These are phyloP conservation scores for Pythium brachiatum DNA, from an alignment of 352 stramenopile genomes.

Conservation along the genomic window DNA sequence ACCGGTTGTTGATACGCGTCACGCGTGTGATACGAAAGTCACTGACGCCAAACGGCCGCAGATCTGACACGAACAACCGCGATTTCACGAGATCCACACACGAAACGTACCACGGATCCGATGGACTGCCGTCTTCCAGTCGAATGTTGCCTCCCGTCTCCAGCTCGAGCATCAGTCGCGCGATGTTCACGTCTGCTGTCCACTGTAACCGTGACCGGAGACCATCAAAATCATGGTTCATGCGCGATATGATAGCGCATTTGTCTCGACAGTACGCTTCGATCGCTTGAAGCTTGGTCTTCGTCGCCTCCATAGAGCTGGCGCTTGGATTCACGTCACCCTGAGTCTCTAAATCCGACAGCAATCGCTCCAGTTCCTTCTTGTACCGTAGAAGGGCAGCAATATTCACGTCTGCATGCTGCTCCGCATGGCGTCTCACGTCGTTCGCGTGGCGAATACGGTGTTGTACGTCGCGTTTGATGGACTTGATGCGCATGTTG, in stretches of 20 bases:
- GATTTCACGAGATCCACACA: constrained; percentile 84
- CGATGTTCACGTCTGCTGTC: constrained; percentile 72
- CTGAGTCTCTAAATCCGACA: constrained; percentile 14
- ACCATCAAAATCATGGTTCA: constrained; percentile 64
- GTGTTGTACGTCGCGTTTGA: constrained; percentile 78
- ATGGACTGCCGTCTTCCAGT: constrained; percentile 80
- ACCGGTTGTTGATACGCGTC: constrained; percentile 88
- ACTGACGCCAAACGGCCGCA: constrained; percentile 50
- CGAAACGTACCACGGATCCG: constrained; percentile 82
- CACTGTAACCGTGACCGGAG: constrained; percentile 43
- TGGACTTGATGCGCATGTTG: constrained; percentile 92
- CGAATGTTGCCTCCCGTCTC: constrained; percentile 91
- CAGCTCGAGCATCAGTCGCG: constrained; percentile 83
- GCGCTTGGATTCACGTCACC: neutral
- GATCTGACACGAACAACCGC: constrained; percentile 53
- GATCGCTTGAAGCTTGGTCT: constrained; percentile 39
- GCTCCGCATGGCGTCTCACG: constrained; percentile 42
- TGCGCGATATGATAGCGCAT: constrained; percentile 38
- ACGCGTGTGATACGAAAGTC: constrained; percentile 79
- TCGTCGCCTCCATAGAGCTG: neutral
- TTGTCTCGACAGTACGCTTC: constrained; percentile 39
- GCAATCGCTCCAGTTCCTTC: constrained; percentile 63
- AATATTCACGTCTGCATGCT: constrained; percentile 52
- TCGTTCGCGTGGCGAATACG: constrained; percentile 45
- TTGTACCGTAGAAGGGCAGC: constrained; percentile 43